Evolutionary conservation across 768 basidiomycete species (phyloP), one percentile per base, ranked within the genome.

Genomic region (Lactifluus echinatus): DNA sequence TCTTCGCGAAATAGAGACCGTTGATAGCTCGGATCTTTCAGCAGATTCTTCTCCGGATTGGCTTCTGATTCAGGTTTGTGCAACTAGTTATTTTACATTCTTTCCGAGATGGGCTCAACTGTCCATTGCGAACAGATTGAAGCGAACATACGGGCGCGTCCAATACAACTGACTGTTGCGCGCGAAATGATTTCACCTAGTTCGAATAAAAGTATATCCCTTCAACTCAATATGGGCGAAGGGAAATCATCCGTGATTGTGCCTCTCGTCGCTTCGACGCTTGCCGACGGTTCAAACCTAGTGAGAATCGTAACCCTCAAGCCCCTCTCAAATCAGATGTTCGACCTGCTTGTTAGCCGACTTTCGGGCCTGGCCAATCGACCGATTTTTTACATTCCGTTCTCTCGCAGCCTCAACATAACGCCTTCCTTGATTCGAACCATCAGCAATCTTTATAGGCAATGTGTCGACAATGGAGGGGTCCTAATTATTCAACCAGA

Each of bases 301-400:
- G 76, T 73, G 28, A 73, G 80, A 8, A 71, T 82, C 26, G 67
- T 82, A 5, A 74, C 78, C 19, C 69, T 79, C 15, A 80, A 79
- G 50, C 66, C 78, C 0, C 68, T 81, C 24, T 67, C 70, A 0
- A 64, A 63, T 1, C 77, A 78, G 50, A 81, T 77, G 74, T 77
- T 79, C 58, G 71, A 74, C 10, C 59, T 77, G 12, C 70, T 81
- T 2, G 69, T 67, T 0, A 69, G 75, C 15, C 71, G 74, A 6
- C 65, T 82, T 1, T 67, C 72, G 36, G 74, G 19, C 5, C 73
- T 81, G 12, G 59, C 65, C 2, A 74, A 79, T 55, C 70, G 77
- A 11, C 74, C 73, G 0, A 63, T 82, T 11, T 80, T 76, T 50
- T 75, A 70, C 55, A 33, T 81, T 1, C 81, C 80, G 2, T 80